A percentile compares a stretch with the other conserved stretches of the same genome.
phyloP scores from a whole-genome alignment of 257 asterid genomes.

The Voacanga thouarsii region DNA sequence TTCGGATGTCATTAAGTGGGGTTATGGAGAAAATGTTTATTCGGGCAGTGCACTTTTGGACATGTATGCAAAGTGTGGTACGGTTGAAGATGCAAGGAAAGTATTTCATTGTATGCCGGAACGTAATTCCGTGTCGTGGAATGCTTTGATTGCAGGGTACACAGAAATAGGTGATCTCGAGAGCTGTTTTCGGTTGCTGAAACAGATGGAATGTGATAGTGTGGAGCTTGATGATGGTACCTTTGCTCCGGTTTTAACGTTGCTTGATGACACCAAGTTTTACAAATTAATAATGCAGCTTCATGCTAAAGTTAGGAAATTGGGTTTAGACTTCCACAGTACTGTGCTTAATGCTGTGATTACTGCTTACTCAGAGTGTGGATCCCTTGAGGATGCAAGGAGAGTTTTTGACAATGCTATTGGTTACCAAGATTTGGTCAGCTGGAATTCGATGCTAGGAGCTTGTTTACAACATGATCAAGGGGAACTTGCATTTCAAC shows the following conservation, averaged over 20 bases:
- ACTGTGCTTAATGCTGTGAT: slow-evolving; percentile 72
- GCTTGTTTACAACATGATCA: slow-evolving; percentile 53
- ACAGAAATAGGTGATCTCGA: slow-evolving; percentile 44
- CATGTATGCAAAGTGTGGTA: slow-evolving; percentile 68
- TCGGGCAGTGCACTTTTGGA: slow-evolving; percentile 69
- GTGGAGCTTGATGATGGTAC: slow-evolving; percentile 67
- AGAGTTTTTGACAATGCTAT: slow-evolving; percentile 48
- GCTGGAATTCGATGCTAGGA: slow-evolving; percentile 84
- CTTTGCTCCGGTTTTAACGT: slow-evolving; percentile 64
- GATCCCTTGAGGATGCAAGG: slow-evolving; percentile 46
- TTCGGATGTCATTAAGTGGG: slow-evolving; percentile 64
- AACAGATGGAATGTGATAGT: slow-evolving; percentile 58
- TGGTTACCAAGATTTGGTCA: slow-evolving; percentile 57
- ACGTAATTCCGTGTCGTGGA: slow-evolving; percentile 78
- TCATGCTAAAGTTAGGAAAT: slow-evolving; percentile 62
- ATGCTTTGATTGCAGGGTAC: slow-evolving; percentile 75
- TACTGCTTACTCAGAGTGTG: slow-evolving; percentile 64
- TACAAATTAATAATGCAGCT: slow-evolving; percentile 52
- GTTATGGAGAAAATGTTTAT: slow-evolving; percentile 58
- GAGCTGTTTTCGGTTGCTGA: slow-evolving; percentile 45
- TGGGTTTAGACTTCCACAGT: slow-evolving; percentile 53
- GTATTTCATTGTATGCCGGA: slow-evolving; percentile 58
- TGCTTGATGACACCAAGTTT: slow-evolving; percentile 44
- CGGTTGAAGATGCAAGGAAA: slow-evolving; percentile 54
- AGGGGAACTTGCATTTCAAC: slow-evolving; percentile 41